Base-by-base conservation (phyloP, 2,329 filamentous ascomycete genomes). In the Elsinoe australis region DNA sequence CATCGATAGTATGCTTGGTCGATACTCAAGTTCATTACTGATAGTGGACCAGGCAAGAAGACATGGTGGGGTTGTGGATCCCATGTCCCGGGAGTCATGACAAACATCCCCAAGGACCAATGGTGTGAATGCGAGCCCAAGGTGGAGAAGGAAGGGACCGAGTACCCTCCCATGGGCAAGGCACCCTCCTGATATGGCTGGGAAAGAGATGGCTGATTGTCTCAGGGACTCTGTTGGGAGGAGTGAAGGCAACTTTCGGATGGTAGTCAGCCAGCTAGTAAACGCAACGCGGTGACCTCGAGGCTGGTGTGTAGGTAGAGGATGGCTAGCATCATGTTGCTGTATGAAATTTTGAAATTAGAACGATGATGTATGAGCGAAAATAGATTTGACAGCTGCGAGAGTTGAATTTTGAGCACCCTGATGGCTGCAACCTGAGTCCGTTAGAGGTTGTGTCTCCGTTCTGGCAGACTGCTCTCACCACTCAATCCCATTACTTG, bases 91-190 rank as follows among this genome's bases (percentile, higher is more conserved):
- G 34, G 53, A 31, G 80, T 86, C 56, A 76, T 87, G 69, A 76
- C 81, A 61, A 58, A 62, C 19, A 62, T 85, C 34, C 72, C 79
- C 3, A 66, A 70, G 28, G 64, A 69, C 4, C 71, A 85, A 32
- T 76, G 81, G 66, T 87, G 83, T 69, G 70, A 68, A 18, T 87
- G 83, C 61, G 69, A 73, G 56, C 82, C 82, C 21, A 76, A 76
- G 60, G 69, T 84, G 53, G 74, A 79, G 59, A 69, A 71, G 32
- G 73, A 77, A 49, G 49, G 51, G 18, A 50, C 35, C 33, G 29
- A 51, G 21, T 51, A 50, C 35, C 50, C 50, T 29, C 49, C 48
- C 3, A 51, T 53, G 42, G 52, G 52, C 34, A 46, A 48, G 49
- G n/a, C n/a, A n/a, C n/a, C n/a, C n/a, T n/a, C n/a, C n/a, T n/a